Percentiles rank a stretch among this genome's conserved stretches.
Conservation (phyloP, 495 filamentous ascomycete species). For the Hamigera avellanea region DNA sequence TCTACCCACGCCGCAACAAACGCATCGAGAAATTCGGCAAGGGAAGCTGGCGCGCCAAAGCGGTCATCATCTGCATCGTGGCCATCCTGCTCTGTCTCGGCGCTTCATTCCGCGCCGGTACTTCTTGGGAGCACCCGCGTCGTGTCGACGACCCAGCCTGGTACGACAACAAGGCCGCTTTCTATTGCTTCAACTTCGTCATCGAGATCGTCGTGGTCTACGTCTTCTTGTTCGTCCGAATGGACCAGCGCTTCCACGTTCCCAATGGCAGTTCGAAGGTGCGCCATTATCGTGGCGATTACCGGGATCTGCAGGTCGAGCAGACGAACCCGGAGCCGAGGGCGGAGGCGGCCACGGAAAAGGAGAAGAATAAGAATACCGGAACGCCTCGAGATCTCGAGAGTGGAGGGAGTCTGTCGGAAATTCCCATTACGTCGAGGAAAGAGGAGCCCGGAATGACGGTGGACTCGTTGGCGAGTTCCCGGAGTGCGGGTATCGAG, state of each 20-base stretch:
- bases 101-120: conserved; percentile 56
- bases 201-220: conserved; percentile 60
- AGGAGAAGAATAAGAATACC: background rate
- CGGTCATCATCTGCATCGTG: conserved; percentile 45
- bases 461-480: too few species aligned
- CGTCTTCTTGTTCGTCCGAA: conserved; percentile 49
- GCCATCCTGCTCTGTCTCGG: conserved; percentile 51
- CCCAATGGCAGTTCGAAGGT: conserved; percentile 13
- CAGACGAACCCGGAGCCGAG: background rate
- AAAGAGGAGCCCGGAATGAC: too few species aligned
- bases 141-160: conserved; percentile 46
- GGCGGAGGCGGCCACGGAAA: background rate
- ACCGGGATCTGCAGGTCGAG: too few species aligned
- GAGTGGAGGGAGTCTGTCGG: background rate
- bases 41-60: conserved; percentile 55
- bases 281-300: background rate
- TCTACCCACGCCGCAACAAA: conserved; percentile 33
- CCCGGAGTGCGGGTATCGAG: too few species aligned
- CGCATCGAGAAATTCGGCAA: conserved; percentile 57
- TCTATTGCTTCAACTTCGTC: conserved; percentile 69
- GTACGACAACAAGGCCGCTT: conserved; percentile 58
- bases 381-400: background rate
- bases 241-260: conserved; percentile 65
- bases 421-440: background rate
- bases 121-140: conserved; percentile 38